These are phyloP conservation scores for Rhinocladiella mackenziei DNA, from an alignment of 2,329 filamentous ascomycete genomes.

Conservation along the genomic window DNA sequence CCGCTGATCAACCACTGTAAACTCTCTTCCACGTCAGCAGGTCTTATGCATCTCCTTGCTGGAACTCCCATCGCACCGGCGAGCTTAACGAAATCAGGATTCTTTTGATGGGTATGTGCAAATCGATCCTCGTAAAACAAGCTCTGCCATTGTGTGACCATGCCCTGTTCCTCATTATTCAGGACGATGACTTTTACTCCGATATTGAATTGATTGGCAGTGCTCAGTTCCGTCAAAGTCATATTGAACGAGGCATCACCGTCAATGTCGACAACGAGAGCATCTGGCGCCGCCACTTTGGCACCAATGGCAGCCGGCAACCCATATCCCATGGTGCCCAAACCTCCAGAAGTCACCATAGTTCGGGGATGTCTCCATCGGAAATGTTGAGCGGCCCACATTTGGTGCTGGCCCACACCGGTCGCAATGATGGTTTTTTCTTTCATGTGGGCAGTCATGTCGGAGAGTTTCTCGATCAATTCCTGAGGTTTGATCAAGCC, in stretches of 20 bases:
- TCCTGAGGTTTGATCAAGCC: constrained; percentile 92
- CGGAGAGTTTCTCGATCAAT: constrained; percentile 83
- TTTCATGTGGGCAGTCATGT: constrained; percentile 75
- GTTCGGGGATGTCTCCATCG: constrained; percentile 86
- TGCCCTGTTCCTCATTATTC: constrained; percentile 97
- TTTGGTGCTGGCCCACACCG: constrained; percentile 96
- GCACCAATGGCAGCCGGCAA: constrained; percentile 92
- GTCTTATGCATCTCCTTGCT: constrained; percentile 65
- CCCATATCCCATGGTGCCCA: constrained; percentile 94
- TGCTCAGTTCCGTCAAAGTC: constrained; percentile 93
- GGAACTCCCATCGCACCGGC: constrained; percentile 87
- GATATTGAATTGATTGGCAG: constrained; percentile 92
- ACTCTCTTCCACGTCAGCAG: constrained; percentile 70
- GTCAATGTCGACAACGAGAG: constrained; percentile 91
- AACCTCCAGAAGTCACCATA: constrained; percentile 94
- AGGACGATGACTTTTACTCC: constrained; percentile 90
- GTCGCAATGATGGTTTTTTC: constrained; percentile 83
- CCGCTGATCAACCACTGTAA: constrained; percentile 85
- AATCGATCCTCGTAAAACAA: constrained; percentile 95
- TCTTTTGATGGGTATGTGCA: constrained; percentile 85
- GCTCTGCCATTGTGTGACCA: constrained; percentile 98
- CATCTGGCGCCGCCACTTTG: constrained; percentile 77
- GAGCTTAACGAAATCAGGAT: constrained; percentile 94
- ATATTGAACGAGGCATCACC: constrained; percentile 99
- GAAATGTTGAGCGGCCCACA: constrained; percentile 98